Evolutionary conservation across 371 early-diverging fungal genomes (phyloP).

Genomic region (Caulochytrium protostelioides): DNA sequence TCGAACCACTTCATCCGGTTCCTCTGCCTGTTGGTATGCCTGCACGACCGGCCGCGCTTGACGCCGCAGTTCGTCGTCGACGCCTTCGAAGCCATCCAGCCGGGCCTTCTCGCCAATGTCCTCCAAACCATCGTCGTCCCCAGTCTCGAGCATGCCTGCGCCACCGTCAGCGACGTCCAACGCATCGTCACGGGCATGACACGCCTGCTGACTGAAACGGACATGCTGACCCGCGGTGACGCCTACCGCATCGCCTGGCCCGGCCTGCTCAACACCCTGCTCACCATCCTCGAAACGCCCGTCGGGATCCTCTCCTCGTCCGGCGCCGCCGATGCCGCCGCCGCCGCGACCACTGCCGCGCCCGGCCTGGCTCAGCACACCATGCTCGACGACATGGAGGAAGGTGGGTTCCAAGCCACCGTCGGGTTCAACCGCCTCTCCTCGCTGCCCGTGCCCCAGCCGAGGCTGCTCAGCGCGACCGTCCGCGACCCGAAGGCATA

Average conservation of each 20-base stretch:
- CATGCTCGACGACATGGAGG: slow-evolving; percentile 59
- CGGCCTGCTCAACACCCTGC: slow-evolving; percentile 19
- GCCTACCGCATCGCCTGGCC: slow-evolving; percentile 12
- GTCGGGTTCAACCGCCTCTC: too few species aligned
- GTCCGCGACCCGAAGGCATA: too few species aligned
- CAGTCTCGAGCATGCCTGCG: slow-evolving; percentile 38
- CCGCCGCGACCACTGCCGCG: slow-evolving; percentile 38
- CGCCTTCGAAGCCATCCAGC: slow-evolving; percentile 55
- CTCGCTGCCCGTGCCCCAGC: too few species aligned
- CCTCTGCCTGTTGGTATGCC: slow-evolving; percentile 41
- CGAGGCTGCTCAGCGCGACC: too few species aligned
- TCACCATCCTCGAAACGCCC: slow-evolving; percentile 32
- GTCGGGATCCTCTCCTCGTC: slow-evolving; percentile 15
- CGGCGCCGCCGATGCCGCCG: slow-evolving; percentile 40
- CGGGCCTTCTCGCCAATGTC: slow-evolving; percentile 46
- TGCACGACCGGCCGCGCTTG: slow-evolving; percentile 32
- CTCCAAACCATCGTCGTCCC: slow-evolving; percentile 42
- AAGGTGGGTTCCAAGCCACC: slow-evolving; percentile 51
- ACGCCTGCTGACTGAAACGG: slow-evolving; percentile 30
- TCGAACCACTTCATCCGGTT: slow-evolving; percentile 56
- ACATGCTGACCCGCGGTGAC: slow-evolving; percentile 1
- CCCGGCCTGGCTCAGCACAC: too few species aligned
- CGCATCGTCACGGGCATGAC: slow-evolving; percentile 40
- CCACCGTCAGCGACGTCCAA: slow-evolving; percentile 46
- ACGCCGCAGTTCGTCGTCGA: slow-evolving; percentile 42